phyloP scores from a whole-genome alignment of 768 basidiomycete genomes.

The Suillus lakei region DNA sequence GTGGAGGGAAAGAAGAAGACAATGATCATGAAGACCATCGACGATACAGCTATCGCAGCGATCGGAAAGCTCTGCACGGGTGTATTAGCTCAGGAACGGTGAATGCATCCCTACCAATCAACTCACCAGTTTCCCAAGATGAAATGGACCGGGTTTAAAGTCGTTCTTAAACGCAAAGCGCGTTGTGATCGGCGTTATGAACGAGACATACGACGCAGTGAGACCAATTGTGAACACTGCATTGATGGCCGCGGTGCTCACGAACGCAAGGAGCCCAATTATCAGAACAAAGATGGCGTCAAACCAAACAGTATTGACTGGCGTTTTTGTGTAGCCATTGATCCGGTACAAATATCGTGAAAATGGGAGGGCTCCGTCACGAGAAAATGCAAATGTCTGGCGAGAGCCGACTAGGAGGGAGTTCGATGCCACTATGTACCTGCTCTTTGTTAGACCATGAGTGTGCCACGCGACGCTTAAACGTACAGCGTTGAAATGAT shows the following conservation, averaged over 20 bases:
- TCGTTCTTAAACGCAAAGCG: neutral
- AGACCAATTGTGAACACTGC: neutral
- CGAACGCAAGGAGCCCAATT: neutral
- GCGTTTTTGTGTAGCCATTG: constrained; percentile 1
- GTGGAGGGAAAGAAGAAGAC: constrained; percentile 2
- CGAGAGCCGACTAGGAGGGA: constrained; percentile 3
- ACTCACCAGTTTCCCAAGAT: neutral
- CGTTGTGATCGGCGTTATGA: neutral
- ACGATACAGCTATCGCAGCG: neutral
- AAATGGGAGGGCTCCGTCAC: neutral
- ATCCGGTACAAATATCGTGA: constrained; percentile 3
- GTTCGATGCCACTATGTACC: constrained; percentile 1
- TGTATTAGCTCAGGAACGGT: neutral
- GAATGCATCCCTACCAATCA: neutral
- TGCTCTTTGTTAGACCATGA: neutral
- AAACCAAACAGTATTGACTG: neutral
- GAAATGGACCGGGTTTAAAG: constrained; percentile 1
- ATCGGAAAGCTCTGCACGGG: neutral
- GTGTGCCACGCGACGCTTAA: neutral
- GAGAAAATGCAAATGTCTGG: constrained; percentile 3
- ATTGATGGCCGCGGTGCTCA: constrained; percentile 2
- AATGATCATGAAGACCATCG: constrained; percentile 2
- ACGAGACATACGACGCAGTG: neutral
- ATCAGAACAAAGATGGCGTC: neutral
- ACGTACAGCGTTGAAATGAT: neutral